A percentile compares a stretch with the other conserved stretches of the same genome.
phyloP scores from a whole-genome alignment of 768 basidiomycete genomes.

The Rhodotorula graminis region DNA sequence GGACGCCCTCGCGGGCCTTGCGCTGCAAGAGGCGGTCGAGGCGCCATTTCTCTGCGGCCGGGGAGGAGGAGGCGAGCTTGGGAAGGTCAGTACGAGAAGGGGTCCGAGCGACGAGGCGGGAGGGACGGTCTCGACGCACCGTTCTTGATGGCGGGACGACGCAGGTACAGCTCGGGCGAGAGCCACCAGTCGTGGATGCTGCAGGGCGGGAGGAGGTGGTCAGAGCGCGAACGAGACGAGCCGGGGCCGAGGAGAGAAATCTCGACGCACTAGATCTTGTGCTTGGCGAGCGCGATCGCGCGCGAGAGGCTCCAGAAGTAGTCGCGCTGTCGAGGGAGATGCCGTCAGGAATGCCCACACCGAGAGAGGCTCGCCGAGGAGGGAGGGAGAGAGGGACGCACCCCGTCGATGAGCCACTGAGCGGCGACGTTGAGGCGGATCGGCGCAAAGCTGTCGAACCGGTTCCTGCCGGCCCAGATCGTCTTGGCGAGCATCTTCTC shows the following conservation, averaged over 20 bases:
- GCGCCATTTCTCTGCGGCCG: constrained; percentile 48
- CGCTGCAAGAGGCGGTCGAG: constrained; percentile 77
- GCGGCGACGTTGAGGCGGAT: constrained; percentile 87
- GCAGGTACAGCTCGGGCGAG: constrained; percentile 68
- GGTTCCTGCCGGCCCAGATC: constrained; percentile 71
- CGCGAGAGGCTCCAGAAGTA: constrained; percentile 97
- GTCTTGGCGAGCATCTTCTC: constrained; percentile 71
- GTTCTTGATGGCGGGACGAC: constrained; percentile 74
- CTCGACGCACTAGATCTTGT: constrained; percentile 36
- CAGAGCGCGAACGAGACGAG: neutral
- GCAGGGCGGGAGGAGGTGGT: constrained; percentile 49
- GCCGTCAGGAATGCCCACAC: neutral
- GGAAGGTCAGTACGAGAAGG: neutral
- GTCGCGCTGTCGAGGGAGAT: constrained; percentile 60
- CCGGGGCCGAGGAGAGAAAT: neutral
- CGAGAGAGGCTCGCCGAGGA: neutral
- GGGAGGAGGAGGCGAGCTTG: neutral
- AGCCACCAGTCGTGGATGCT: constrained; percentile 99
- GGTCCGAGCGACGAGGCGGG: too few species aligned
- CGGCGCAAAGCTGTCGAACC: constrained; percentile 93
- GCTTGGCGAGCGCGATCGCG: constrained; percentile 77
- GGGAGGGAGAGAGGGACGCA: constrained; percentile 49
- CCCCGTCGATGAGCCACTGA: constrained; percentile 97
- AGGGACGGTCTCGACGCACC: constrained; percentile 49
- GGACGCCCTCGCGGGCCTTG: constrained; percentile 92